These are phyloP conservation scores for Colletotrichum phormii DNA, from an alignment of 2,329 filamentous ascomycete species.

Conservation along the genomic window DNA sequence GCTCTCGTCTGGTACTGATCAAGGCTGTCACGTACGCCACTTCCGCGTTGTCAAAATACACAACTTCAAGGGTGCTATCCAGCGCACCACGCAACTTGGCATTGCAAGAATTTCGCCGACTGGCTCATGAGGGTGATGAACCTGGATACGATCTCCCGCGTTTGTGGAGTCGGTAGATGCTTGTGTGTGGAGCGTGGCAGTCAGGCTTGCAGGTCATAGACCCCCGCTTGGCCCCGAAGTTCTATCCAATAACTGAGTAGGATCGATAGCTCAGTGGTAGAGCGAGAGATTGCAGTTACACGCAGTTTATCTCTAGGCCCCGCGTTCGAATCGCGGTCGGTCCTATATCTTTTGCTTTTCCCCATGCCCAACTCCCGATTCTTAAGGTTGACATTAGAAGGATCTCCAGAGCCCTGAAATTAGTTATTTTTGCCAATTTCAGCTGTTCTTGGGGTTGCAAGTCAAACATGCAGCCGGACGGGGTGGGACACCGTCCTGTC, in stretches of 20 bases:
- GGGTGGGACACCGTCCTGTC: neutral
- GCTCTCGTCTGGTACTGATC: neutral
- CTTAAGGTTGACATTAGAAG: neutral
- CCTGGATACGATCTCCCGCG: constrained; percentile 20
- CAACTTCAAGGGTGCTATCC: neutral
- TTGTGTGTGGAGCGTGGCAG: neutral
- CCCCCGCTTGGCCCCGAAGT: rapidly evolving
- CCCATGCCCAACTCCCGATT: too few relatives aligned
- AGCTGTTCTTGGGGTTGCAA: neutral
- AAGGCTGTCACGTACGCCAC: neutral
- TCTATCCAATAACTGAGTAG: neutral
- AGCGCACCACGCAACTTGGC: constrained; percentile 11
- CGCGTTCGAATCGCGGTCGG: constrained; percentile 37
- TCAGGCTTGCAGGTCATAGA: neutral
- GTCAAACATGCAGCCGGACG: neutral
- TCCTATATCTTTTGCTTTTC: neutral
- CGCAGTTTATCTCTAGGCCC: constrained; percentile 35
- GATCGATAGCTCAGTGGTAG: constrained; percentile 38
- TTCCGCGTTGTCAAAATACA: neutral
- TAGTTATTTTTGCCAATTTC: neutral
- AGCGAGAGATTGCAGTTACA: constrained; percentile 34
- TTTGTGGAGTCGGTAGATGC: neutral
- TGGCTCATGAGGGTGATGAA: constrained; percentile 18
- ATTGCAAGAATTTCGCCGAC: neutral
- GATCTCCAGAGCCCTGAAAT: neutral